Base-by-base conservation (phyloP, 495 filamentous ascomycete genomes). In the Cudoniella acicularis region DNA sequence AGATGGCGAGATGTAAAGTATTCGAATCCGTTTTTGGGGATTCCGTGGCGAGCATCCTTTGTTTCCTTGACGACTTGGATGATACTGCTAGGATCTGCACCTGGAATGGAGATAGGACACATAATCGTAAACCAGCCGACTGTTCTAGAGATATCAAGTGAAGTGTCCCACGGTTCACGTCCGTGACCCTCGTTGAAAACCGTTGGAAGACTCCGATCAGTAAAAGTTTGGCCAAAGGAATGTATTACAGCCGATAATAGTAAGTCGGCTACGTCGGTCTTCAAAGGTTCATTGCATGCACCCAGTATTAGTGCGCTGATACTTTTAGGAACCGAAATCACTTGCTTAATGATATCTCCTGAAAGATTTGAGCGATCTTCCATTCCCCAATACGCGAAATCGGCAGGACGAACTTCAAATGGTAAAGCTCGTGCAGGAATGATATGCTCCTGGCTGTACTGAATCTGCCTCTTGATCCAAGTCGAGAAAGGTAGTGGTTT, bases 1-100 rank as follows among this genome's bases (percentile, higher is more conserved):
- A 25, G 20, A 18, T 62, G 63, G 10, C 58, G 43, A 46, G 73
- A 73, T 0, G 78, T 73, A 26, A 79, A 79, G 67, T 76, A 77
- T n/a, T 70, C 64, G 24, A 73, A 69, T 9, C 73, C 76, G 49
- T 71, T 71, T 40, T 67, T 64, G 0, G 63, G 50, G 10, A 77
- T 65, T 20, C 70, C 69, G 23, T 77, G 71, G 25, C 76, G 68
- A 46, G 30, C 30, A 36, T 36, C 30, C 30, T 36, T 36, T 36
- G 30, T 36, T 36, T 36, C 30, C 30, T 36, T 36, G 30, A 36
- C 30, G 30, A 36, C 30, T 36, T 36, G 30, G 30, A 36, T 36
- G 30, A 36, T 36, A 36, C 30, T 36, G 30, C 30, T 36, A 36
- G 30, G 30, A 36, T 36, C 30, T 36, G 30, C 30, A 36, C 30